A percentile compares a stretch with the other conserved stretches of the same genome.
phyloP scores from a whole-genome alignment of 2,329 filamentous ascomycete genomes.

The Cercospora citrullina region DNA sequence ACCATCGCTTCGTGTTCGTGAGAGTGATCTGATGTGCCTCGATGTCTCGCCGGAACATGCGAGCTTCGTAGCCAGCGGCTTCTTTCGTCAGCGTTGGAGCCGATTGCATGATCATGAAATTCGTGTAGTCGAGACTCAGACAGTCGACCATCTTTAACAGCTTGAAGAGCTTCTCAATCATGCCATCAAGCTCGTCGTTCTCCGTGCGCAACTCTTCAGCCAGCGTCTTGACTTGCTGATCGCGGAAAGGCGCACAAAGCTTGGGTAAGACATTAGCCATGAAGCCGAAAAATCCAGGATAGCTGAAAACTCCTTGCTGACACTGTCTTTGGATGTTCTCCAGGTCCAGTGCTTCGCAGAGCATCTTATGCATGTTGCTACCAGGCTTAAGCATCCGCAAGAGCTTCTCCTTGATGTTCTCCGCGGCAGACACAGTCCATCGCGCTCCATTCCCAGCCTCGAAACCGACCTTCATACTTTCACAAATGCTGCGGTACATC shows the following conservation, averaged over 20 bases:
- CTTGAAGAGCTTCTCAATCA: constrained; percentile 74
- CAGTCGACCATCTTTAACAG: constrained; percentile 74
- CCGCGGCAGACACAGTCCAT: constrained; percentile 69
- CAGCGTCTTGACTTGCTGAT: constrained; percentile 70
- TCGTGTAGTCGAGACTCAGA: constrained; percentile 78
- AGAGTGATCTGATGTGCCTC: constrained; percentile 58
- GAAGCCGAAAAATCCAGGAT: constrained; percentile 75
- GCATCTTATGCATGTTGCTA: constrained; percentile 72
- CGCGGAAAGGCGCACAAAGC: constrained; percentile 77
- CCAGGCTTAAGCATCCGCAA: constrained; percentile 69
- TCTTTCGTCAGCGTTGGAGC: constrained; percentile 71
- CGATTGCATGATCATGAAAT: constrained; percentile 72
- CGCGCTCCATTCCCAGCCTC: constrained; percentile 64
- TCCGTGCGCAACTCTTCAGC: constrained; percentile 54
- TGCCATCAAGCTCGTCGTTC: constrained; percentile 55
- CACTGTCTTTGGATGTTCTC: constrained; percentile 71
- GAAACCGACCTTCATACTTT: constrained; percentile 62
- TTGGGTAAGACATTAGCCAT: constrained; percentile 75
- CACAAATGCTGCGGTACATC: constrained; percentile 60
- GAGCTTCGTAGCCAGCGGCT: constrained; percentile 71
- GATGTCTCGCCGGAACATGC: constrained; percentile 66
- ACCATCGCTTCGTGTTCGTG: constrained; percentile 63
- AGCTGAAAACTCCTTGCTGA: constrained; percentile 71
- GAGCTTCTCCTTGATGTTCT: constrained; percentile 70
- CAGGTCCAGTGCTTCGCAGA: constrained; percentile 72